Conservation (phyloP, 805 yeast species). For the Teunomyces funiuensis region DNA sequence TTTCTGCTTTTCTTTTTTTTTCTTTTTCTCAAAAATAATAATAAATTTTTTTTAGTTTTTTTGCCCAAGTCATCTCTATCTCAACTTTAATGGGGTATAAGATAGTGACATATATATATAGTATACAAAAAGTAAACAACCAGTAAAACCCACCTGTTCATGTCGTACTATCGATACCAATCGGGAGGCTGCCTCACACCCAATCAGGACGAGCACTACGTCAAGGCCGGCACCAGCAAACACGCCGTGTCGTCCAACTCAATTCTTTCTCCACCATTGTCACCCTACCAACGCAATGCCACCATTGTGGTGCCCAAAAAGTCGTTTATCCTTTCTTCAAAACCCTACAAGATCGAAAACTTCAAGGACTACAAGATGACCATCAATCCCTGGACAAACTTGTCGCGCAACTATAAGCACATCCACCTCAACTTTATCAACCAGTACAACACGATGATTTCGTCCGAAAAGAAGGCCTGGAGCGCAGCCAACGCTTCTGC, state of each 20-base stretch:
- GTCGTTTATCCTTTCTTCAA: slow-evolving; percentile 8
- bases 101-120: slow-evolving; percentile 4
- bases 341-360: slow-evolving; percentile 48
- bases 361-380: slow-evolving; percentile 46
- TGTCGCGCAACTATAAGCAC: slow-evolving; percentile 46
- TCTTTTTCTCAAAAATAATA: not conserved
- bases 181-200: slow-evolving; percentile 33
- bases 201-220: slow-evolving; percentile 11
- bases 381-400: slow-evolving; percentile 51
- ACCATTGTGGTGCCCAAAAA: slow-evolving; percentile 8
- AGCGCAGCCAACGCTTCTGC: too few relatives aligned
- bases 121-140: slow-evolving; percentile 5
- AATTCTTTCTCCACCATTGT: slow-evolving; percentile 29
- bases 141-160: not conserved
- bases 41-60: too few relatives aligned
- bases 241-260: slow-evolving; percentile 12
- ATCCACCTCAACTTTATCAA: slow-evolving; percentile 52
- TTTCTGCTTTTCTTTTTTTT: not conserved
- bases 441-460: slow-evolving; percentile 44
- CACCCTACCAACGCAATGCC: slow-evolving; percentile 17
- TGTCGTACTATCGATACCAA: slow-evolving; percentile 5
- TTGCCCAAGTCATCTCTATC: slow-evolving; percentile 5
- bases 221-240: slow-evolving; percentile 8
- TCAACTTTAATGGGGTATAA: slow-evolving; percentile 5
- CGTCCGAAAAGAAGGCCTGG: slow-evolving; percentile 11